phyloP scores from a whole-genome alignment of 2,329 filamentous ascomycete species.

The Ceratocystis variospora region DNA sequence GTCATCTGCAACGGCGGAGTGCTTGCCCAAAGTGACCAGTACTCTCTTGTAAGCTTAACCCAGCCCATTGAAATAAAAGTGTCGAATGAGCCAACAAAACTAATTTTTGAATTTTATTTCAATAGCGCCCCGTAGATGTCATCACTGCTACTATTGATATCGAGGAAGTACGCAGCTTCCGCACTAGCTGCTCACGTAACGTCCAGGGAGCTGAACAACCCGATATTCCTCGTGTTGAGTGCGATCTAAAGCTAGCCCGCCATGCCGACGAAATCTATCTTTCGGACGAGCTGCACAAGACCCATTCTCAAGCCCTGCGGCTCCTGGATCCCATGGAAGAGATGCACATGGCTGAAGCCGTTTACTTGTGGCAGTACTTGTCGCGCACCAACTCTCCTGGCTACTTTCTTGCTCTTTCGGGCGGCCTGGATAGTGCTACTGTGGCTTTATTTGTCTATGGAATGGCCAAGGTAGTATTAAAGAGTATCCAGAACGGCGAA shows the following conservation, averaged over 20 bases:
- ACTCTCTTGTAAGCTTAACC: conserved; percentile 35
- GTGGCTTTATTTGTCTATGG: conserved; percentile 27
- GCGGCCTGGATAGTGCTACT: conserved; percentile 24
- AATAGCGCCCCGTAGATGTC: conserved; percentile 47
- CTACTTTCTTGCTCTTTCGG: conserved; percentile 39
- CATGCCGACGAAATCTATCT: conserved; percentile 23
- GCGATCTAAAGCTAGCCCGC: conserved; percentile 23
- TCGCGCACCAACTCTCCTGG: conserved; percentile 35
- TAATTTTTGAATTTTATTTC: background rate
- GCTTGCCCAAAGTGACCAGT: conserved; percentile 49
- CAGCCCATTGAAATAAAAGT: conserved; percentile 25
- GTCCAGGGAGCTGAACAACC: conserved; percentile 40
- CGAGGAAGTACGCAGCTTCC: conserved; percentile 53
- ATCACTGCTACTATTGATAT: conserved; percentile 52
- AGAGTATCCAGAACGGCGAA: conserved; percentile 33
- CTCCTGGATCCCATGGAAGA: conserved; percentile 26
- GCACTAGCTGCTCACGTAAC: conserved; percentile 42
- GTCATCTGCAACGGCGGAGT: conserved; percentile 43
- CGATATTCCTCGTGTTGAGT: conserved; percentile 25
- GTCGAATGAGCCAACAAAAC: background rate
- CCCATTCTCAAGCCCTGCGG: conserved; percentile 20
- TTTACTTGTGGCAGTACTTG: conserved; percentile 43
- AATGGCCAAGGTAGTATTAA: conserved; percentile 44
- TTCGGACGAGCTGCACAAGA: conserved; percentile 24
- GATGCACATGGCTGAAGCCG: conserved; percentile 24